Conservation (phyloP, 768 basidiomycete species). For the Lentinus tigrinus region DNA sequence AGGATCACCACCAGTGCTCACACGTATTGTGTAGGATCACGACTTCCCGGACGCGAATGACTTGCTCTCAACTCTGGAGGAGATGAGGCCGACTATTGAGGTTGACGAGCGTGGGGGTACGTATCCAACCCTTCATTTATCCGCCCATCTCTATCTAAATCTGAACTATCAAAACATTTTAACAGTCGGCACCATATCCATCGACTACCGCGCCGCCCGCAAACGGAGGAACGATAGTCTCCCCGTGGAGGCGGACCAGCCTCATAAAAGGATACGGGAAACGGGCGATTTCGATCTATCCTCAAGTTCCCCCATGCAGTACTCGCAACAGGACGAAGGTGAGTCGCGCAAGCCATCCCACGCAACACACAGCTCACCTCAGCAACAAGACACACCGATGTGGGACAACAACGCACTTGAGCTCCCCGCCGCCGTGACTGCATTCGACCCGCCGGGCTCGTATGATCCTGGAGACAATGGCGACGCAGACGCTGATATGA, state of each 20-base stretch:
- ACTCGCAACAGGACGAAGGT: not conserved
- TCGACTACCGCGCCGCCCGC: not conserved
- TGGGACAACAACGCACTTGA: too few species aligned
- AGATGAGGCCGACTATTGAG: too few species aligned
- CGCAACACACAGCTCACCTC: not conserved
- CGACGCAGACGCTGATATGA: not conserved
- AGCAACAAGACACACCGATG: not conserved
- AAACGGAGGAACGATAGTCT: not conserved
- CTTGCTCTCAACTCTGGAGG: too few species aligned
- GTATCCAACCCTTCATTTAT: too few species aligned
- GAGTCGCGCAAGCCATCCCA: not conserved
- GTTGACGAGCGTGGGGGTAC: too few species aligned
- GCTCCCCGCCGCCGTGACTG: too few species aligned
- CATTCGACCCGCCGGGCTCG: too few species aligned
- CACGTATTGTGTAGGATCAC: too few species aligned
- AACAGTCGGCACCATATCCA: conserved; percentile 1
- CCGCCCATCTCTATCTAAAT: too few species aligned
- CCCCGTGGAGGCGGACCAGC: not conserved
- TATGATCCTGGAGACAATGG: not conserved
- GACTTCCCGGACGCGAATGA: too few species aligned
- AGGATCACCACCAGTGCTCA: too few species aligned
- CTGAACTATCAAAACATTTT: too few species aligned
- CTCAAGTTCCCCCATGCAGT: not conserved
- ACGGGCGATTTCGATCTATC: not conserved
- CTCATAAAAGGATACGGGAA: not conserved